A percentile compares a stretch with the other conserved stretches of the same genome.
phyloP scores from a whole-genome alignment of 192 early-diverging fungal species.

The Backusella westeae region DNA sequence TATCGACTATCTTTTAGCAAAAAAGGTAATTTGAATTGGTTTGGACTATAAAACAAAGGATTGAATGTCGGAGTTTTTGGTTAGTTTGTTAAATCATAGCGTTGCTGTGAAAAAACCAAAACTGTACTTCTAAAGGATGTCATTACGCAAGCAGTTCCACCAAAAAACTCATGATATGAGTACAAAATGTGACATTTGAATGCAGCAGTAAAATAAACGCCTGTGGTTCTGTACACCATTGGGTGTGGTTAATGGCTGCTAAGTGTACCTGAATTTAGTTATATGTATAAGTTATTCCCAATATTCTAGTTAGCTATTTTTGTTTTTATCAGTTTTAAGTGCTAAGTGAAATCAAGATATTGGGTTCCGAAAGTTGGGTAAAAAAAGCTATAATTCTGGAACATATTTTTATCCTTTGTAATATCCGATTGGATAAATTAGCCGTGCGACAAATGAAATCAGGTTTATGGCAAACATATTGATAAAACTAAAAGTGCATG shows the following conservation, averaged over 20 bases:
- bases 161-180: not conserved
- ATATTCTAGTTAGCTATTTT: not conserved
- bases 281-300: not conserved
- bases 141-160: slow-evolving; percentile 4
- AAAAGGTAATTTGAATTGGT: slow-evolving; percentile 2
- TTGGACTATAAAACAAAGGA: not conserved
- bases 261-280: not conserved
- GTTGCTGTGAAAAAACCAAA: not conserved
- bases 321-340: not conserved
- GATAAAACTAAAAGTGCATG: not conserved
- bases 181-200: slow-evolving; percentile 8
- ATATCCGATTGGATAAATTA: not conserved
- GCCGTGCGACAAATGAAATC: not conserved
- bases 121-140: not conserved
- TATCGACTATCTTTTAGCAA: not conserved
- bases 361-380: slow-evolving; percentile 3
- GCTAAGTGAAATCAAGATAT: not conserved
- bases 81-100: slow-evolving; percentile 2
- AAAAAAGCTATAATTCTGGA: not conserved
- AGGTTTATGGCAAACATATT: not conserved
- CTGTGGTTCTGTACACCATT: not conserved
- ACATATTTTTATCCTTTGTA: not conserved
- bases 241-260: not conserved
- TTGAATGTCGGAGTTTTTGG: not conserved
- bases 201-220: not conserved